These are phyloP conservation scores for Centella asiatica DNA, from an alignment of 129 eudicot genomes.

Conservation along the genomic window DNA sequence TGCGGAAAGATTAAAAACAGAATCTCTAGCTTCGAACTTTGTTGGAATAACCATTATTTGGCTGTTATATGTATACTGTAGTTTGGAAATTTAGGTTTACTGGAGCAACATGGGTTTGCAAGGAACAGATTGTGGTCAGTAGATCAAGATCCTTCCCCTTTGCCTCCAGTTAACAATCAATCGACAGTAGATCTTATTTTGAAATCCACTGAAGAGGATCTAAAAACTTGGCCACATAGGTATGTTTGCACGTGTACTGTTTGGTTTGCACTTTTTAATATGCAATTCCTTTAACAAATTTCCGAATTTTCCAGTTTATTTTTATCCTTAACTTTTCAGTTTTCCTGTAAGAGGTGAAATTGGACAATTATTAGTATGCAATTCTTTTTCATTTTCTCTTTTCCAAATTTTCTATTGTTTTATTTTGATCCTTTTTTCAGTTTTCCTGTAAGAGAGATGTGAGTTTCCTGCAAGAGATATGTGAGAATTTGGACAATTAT, in stretches of 20 bases:
- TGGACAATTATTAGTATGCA: too few relatives aligned
- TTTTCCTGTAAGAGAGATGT: too few relatives aligned
- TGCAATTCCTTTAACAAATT: background rate
- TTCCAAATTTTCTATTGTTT: too few relatives aligned
- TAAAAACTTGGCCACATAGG: slow-evolving; percentile 87
- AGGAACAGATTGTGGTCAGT: slow-evolving; percentile 79
- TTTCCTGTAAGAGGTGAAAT: too few relatives aligned
- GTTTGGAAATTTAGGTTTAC: slow-evolving; percentile 78
- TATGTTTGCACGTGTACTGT: slow-evolving; percentile 13
- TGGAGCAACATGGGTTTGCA: slow-evolving; percentile 88
- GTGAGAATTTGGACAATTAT: background rate
- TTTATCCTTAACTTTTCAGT: too few relatives aligned
- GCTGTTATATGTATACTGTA: slow-evolving; percentile 25
- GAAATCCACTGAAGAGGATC: slow-evolving; percentile 84
- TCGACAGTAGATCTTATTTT: slow-evolving; percentile 65
- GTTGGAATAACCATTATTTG: slow-evolving; percentile 10
- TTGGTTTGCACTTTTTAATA: background rate
- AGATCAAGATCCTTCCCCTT: slow-evolving; percentile 73
- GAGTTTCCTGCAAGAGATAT: too few relatives aligned
- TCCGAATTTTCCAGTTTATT: background rate
- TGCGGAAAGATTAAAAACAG: slow-evolving; percentile 10
- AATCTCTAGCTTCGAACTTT: background rate
- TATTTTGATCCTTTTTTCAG: too few relatives aligned
- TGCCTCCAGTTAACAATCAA: slow-evolving; percentile 57
- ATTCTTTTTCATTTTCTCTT: too few relatives aligned